A percentile compares a stretch with the other conserved stretches of the same genome.
Evolutionary conservation across 2,329 filamentous ascomycete genomes (phyloP).

Genomic region (Trichoderma sp.): DNA sequence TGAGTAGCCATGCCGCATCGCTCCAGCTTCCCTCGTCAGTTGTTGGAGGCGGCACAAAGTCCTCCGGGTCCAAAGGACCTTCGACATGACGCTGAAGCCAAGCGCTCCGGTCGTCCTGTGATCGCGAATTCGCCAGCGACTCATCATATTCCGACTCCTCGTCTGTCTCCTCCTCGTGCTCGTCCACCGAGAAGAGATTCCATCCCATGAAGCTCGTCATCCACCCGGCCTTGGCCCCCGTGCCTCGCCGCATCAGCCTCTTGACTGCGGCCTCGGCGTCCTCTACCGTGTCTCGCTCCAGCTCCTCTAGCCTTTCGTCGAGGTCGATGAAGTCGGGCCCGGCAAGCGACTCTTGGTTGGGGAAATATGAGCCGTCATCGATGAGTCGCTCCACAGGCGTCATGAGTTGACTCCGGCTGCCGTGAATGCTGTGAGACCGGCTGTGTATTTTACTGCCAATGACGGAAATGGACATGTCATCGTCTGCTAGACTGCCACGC

Average conservation of each 20-base stretch:
- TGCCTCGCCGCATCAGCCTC: slow-evolving; percentile 53
- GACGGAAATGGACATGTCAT: slow-evolving; percentile 38
- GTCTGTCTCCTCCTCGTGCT: slow-evolving; percentile 53
- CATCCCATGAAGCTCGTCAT: slow-evolving; percentile 58
- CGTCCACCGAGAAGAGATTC: slow-evolving; percentile 61
- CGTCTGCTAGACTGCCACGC: slow-evolving; percentile 42
- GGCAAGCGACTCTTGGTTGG: slow-evolving; percentile 37
- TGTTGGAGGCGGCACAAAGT: slow-evolving; percentile 47
- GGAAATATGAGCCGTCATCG: slow-evolving; percentile 47
- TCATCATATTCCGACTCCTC: slow-evolving; percentile 39
- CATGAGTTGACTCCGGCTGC: slow-evolving; percentile 39
- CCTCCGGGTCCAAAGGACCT: slow-evolving; percentile 42
- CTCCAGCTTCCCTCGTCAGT: slow-evolving; percentile 60
- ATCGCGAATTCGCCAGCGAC: slow-evolving; percentile 28
- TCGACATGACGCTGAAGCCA: slow-evolving; percentile 40
- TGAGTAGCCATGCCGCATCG: slow-evolving; percentile 66
- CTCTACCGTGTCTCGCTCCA: slow-evolving; percentile 49
- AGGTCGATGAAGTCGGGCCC: slow-evolving; percentile 63
- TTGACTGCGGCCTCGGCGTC: slow-evolving; percentile 60
- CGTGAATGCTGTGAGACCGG: slow-evolving; percentile 35
- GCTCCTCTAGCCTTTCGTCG: slow-evolving; percentile 56
- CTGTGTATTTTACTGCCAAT: slow-evolving; percentile 49
- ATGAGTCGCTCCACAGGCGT: slow-evolving; percentile 43
- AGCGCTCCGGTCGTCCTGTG: slow-evolving; percentile 30
- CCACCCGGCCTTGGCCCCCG: slow-evolving; percentile 54